Percentiles rank a stretch among this genome's conserved stretches.
phyloP scores from a whole-genome alignment of 148 eudicot genomes.

The Fagopyrum homotropicum region DNA sequence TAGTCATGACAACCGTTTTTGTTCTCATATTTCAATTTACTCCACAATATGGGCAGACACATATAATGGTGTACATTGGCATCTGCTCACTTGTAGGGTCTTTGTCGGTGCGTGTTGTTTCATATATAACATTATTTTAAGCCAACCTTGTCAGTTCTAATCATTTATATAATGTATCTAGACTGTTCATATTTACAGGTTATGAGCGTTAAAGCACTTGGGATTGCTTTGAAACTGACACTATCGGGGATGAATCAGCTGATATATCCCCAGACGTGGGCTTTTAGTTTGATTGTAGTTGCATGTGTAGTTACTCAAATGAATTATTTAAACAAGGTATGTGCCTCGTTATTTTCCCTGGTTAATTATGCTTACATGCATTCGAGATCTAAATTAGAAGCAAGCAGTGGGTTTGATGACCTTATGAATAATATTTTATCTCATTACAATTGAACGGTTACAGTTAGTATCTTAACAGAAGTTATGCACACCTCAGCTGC shows the following conservation, averaged over 20 bases:
- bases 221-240: slow-evolving; percentile 74
- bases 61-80: slow-evolving; percentile 78
- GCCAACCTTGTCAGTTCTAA: background rate
- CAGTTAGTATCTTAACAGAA: background rate
- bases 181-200: slow-evolving; percentile 40
- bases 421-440: background rate
- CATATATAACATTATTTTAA: background rate
- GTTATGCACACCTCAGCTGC: background rate
- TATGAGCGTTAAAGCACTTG: slow-evolving; percentile 83
- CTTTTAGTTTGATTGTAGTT: slow-evolving; percentile 47
- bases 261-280: slow-evolving; percentile 72
- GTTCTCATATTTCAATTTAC: slow-evolving; percentile 49
- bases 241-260: slow-evolving; percentile 72
- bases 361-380: background rate
- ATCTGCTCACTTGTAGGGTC: slow-evolving; percentile 82
- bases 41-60: slow-evolving; percentile 74
- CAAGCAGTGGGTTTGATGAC: background rate
- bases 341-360: background rate
- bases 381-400: slow-evolving; percentile 1
- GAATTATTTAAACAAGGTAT: slow-evolving; percentile 80
- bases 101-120: slow-evolving; percentile 44
- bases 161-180: background rate
- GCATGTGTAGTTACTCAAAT: slow-evolving; percentile 67
- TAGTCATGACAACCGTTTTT: slow-evolving; percentile 48
- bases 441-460: background rate